Base-by-base conservation (phyloP, 2,329 filamentous ascomycete genomes). In the Atkinsonella texensis region DNA sequence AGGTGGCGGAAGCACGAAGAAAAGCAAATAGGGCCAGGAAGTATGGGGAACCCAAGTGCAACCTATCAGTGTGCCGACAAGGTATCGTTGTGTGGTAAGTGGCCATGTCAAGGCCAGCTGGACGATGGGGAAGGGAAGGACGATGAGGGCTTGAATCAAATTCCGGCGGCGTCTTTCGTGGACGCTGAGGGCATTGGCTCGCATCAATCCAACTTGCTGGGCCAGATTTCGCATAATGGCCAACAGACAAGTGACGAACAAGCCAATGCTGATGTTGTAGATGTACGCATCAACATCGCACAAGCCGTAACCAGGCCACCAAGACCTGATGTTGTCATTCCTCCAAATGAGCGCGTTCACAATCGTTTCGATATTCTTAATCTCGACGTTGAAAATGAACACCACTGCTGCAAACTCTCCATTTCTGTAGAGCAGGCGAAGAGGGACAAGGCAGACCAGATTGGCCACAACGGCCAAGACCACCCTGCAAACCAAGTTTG, bases 211-310 rank as follows among this genome's bases (percentile, higher is more conserved):
- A 50, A 81, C 70, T 57, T 77, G 75, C 39, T 67, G 61, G 13
- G 77, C 70, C 10, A 81, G 69, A 44, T 77, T 74, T 13, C 72
- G 71, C 70, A 80, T 75, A 52, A 79, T 73, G 59, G 75, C 73
- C 48, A 79, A 72, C 44, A 79, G 65, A 38, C 73, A 72, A n/a
- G 73, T 72, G 41, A 68, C 68, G 60, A 72, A 80, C 42, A 75
- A 58, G 1, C 71, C 70, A 41, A 74, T 69, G 52, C 44, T 53
- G 57, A 72, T 65, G 54, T 76, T 76, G 55, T 75, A 68, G 31
- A 73, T 61, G 40, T 73, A 76, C 12, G 70, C 59, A 57, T 75
- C 68, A 35, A 79, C 10, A 57, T 82, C 78, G 58, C 79, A 82
- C 63, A 75, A 70, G 17, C 74, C 76, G 23, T 66, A 60, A 48